Base-by-base conservation (phyloP, 257 asterid species). In the Echium plantagineum region DNA sequence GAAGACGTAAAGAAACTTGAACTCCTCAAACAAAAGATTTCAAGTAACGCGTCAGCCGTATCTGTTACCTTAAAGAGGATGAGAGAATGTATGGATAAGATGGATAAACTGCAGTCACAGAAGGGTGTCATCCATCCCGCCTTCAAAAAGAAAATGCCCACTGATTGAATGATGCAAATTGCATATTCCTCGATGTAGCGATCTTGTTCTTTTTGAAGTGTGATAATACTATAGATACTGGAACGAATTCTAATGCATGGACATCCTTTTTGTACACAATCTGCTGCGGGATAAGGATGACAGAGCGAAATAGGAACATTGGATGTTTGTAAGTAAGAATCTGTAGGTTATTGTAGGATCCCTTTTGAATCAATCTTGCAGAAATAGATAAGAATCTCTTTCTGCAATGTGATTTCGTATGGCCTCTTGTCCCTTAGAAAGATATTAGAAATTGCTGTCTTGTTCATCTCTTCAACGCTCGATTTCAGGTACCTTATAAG, bases 21-120 rank as follows among this genome's bases (percentile, higher is more conserved):
- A 59, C 71, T 84, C 66, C 79, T 87, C 66, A 83, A 85, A 57
- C 82, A 82, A 75, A 91, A 84, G 87, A 79, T 80, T 52, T 77
- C 76, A 31, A 75, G 83, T 61, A 83, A 79, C 75, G 78, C 83
- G 3, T 59, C 78, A 17, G 61, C 67, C 1, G 60, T 83, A 69
- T 85, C 86, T 46, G 60, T 55, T 53, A 72, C 81, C 54, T 71
- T 81, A 77, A 82, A 78, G 65, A 84, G 86, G 78, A 74, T 82
- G 88, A 84, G 84, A 69, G 94, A 84, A 61, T 81, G 66, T 63
- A 81, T 78, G 82, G 66, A 52, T 19, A 78, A 73, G 78, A 85
- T 85, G 28, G 83, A 82, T 74, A 72, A 77, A 64, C 69, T 82
- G 56, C 83, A 78, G 54, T 78, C 90, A 0, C 57, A 69, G 46